phyloP scores from a whole-genome alignment of 768 basidiomycete species.

The Serendipita sp. region DNA sequence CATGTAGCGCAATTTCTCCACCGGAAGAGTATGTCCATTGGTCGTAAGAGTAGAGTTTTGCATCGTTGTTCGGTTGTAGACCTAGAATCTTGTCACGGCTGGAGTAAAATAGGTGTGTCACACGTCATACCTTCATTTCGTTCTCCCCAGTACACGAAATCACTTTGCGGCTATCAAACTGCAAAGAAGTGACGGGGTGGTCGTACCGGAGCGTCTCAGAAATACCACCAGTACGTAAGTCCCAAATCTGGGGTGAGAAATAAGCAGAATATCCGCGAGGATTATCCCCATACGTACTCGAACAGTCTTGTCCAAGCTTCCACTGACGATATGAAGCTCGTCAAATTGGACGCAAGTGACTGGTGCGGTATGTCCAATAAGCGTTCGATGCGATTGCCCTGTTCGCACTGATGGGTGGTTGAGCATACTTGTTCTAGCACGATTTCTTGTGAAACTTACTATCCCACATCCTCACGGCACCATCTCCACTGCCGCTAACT shows the following conservation, averaged over 20 bases:
- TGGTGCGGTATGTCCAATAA: slow-evolving; percentile 83
- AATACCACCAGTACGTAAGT: slow-evolving; percentile 75
- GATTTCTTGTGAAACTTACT: slow-evolving; percentile 36
- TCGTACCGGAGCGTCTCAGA: slow-evolving; percentile 85
- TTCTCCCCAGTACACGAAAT: slow-evolving; percentile 88
- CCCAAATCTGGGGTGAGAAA: slow-evolving; percentile 60
- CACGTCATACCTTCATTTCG: slow-evolving; percentile 52
- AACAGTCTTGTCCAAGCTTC: slow-evolving; percentile 84
- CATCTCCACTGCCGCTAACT: slow-evolving; percentile 92
- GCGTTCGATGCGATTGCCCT: slow-evolving; percentile 85
- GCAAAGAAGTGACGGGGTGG: slow-evolving; percentile 73
- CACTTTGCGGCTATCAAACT: slow-evolving; percentile 90
- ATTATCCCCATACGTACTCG: slow-evolving; percentile 34
- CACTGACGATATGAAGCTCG: slow-evolving; percentile 82
- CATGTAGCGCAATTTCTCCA: slow-evolving; percentile 83
- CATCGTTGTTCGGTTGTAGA: slow-evolving; percentile 88
- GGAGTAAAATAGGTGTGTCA: slow-evolving; percentile 4
- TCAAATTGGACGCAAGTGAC: slow-evolving; percentile 94
- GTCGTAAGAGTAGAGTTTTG: slow-evolving; percentile 69
- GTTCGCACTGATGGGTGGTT: slow-evolving; percentile 62
- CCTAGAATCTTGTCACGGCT: slow-evolving; percentile 25
- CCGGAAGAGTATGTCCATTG: slow-evolving; percentile 88
- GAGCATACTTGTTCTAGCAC: not conserved
- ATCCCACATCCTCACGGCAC: slow-evolving; percentile 98
- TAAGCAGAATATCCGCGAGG: not conserved